phyloP scores from a whole-genome alignment of 2,329 filamentous ascomycete species.

The Trematosphaeria pertusa region DNA sequence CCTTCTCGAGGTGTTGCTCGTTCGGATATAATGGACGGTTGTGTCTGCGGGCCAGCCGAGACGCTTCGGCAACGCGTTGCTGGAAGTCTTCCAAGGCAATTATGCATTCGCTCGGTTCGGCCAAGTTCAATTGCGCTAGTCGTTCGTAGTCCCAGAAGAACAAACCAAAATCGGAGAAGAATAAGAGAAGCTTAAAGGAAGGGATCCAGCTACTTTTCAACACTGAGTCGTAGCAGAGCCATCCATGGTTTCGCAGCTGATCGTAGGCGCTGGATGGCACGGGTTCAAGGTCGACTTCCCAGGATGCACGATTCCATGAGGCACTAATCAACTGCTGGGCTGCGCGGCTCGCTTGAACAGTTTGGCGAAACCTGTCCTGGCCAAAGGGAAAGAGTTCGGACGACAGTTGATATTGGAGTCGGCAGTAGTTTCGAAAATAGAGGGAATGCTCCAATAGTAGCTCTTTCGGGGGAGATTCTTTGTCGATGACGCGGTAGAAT shows the following conservation, averaged over 20 bases:
- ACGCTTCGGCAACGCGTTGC: no score
- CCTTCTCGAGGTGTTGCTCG: not conserved
- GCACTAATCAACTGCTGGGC: not conserved
- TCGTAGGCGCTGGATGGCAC: no score
- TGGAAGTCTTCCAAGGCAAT: no score
- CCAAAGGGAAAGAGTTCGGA: not conserved
- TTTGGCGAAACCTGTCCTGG: not conserved
- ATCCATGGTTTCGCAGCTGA: not conserved
- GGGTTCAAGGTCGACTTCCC: not conserved
- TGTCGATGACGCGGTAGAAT: constrained; percentile 2
- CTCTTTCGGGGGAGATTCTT: not conserved
- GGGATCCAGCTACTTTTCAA: not conserved
- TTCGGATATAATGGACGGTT: not conserved
- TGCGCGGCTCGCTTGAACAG: not conserved
- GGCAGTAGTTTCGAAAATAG: not conserved
- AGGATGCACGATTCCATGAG: not conserved
- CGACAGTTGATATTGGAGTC: no score
- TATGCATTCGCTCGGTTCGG: constrained; percentile 4
- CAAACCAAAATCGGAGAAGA: constrained; percentile 12
- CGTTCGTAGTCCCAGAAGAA: constrained; percentile 18
- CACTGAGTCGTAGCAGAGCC: not conserved
- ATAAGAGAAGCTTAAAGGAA: not conserved
- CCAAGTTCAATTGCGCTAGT: constrained; percentile 5
- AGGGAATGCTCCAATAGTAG: constrained; percentile 1
- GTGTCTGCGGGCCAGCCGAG: not conserved